Evolutionary conservation across 148 eudicot species (phyloP), one percentile per base, ranked within the genome.

Genomic region (Rhododendron ovatum): DNA sequence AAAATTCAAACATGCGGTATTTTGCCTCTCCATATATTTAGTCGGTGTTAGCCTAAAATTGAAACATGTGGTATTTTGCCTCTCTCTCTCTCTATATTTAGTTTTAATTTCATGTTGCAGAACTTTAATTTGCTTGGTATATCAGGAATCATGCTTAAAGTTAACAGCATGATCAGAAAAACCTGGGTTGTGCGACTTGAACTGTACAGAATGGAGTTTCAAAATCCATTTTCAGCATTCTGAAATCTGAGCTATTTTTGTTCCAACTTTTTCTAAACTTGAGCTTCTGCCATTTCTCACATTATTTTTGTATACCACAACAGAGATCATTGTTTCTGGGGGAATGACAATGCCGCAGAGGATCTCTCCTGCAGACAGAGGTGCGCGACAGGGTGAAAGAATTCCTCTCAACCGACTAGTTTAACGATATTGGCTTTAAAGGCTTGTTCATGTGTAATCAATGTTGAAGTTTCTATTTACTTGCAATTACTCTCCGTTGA

Each of bases 251-350:
- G 14, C 67, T 76, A 53, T 9, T 24, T 33, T 22, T 26, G 61
- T 47, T 81, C 3, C 57, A 5, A 76, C 18, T 43, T 82, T 76
- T 67, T 75, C 78, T 43, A 28, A 77, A 3, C 28, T 39, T 82
- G 48, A 15, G 33, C 51, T 37, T 53, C 47, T 18, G 9, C 48
- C 39, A 57, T 82, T 43, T 41, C 85, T 81, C 84, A 41, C n/a
- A 45, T 88, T 39, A 1, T 82, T 33, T 82, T 41, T 41, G 45
- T 47, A 5, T 53, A 8, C 45, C 39, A 53, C 35, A 41, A 35
- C 96, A 95, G 98, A 95, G 88, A 95, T 95, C 82, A 95, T 95
- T 84, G 97, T 95, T 59, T 95, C 98, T 61, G 98, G 96, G n/a
- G 98, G 98, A 33, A 95, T 95, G 98, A 94, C 97, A 18, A 95